Evolutionary conservation across 2,329 filamentous ascomycete genomes (phyloP), one percentile per base, ranked within the genome.

Genomic region (Diplodia seriata): DNA sequence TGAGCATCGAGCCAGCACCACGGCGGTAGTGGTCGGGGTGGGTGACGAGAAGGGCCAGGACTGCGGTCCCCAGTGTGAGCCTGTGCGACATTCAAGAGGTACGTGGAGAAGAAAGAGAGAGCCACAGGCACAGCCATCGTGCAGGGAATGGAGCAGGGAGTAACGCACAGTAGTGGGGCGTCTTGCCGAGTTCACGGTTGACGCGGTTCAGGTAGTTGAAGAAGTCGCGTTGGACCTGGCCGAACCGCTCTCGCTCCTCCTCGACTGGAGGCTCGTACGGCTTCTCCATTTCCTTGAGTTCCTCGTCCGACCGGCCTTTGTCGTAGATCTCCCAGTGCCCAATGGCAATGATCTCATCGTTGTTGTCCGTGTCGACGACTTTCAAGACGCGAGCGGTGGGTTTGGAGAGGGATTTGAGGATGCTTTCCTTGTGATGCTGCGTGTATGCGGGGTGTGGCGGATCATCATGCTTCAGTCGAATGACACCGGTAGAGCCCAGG

Each of bases 351-450:
- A 69, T 50, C 31, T 63, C 54, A n/a, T 69, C 62, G 23, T 50
- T 56, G 31, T 67, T 68, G n/a, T 69, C 66, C 11, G 68, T 59
- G 38, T 68, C 59, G 47, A 68, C 66, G 26, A 68, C 68, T 61
- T 69, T 69, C 31, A 69, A 38, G 29, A 38, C n/a, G 4, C 69
- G 70, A 5, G 73, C 69, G 57, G 77, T 74, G 0, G 70, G 68
- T 66, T 79, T 77, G 18, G 71, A 69, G 15, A 73, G 69, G 8
- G 71, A 72, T 33, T 77, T 75, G 47, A 73, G 55, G 50, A 75
- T 71, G 66, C 73, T 76, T 11, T 73, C 72, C 31, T 68, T 2
- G 59, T 55, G 50, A 70, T 72, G 43, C 72, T 68, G 4, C 70
- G 59, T 15, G 70, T 70, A n/a, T 73, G 70, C 20, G 69, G 69